phyloP scores from a whole-genome alignment of 208 protist genomes.

The Acanthamoeba lenticulata region DNA sequence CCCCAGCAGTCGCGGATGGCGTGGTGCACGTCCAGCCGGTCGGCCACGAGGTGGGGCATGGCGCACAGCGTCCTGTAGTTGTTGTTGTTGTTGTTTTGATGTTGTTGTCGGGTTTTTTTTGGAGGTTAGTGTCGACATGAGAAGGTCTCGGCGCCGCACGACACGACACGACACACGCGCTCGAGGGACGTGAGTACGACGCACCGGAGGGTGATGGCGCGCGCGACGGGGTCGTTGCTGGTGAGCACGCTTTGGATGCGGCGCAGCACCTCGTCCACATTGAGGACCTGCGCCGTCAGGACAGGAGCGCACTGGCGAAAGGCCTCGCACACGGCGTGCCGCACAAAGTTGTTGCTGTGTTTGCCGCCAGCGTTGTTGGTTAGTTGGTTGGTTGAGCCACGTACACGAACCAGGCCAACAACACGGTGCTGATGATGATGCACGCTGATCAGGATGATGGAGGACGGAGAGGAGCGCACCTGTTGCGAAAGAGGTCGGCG shows the following conservation, averaged over 20 bases:
- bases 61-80: constrained; percentile 30
- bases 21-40: constrained; percentile 35
- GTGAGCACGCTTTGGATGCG: constrained; percentile 57
- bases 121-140: too few species aligned
- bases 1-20: constrained; percentile 37
- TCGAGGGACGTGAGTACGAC: too few species aligned
- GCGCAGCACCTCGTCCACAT: constrained; percentile 40
- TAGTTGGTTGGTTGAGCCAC: too few species aligned
- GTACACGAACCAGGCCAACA: neutral
- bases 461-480: too few species aligned
- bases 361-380: too few species aligned
- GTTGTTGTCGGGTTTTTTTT: too few species aligned
- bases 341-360: constrained; percentile 62
- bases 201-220: constrained; percentile 57
- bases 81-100: too few species aligned
- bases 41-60: constrained; percentile 14
- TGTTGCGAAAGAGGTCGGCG: constrained; percentile 50
- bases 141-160: too few species aligned
- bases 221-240: constrained; percentile 58
- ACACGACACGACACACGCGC: too few species aligned
- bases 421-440: too few species aligned
- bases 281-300: constrained; percentile 13
- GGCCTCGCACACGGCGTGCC: neutral
- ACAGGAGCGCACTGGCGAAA: constrained; percentile 22
- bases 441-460: too few species aligned